Evolutionary conservation across 129 eudicot species (phyloP).

Genomic region (Arctium minus): DNA sequence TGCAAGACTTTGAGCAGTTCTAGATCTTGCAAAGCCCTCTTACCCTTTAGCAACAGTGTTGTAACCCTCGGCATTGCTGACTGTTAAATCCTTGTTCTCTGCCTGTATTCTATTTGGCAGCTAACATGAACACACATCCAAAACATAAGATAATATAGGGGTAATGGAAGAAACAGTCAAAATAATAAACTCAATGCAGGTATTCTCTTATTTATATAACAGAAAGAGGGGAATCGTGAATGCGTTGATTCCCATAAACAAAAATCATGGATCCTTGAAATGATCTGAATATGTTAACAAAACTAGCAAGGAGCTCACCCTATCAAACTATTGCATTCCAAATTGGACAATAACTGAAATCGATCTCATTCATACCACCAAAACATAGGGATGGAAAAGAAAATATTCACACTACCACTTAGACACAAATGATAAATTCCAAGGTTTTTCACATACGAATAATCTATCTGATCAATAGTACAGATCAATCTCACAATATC

Average conservation of each 20-base stretch:
- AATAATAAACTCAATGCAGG: neutral
- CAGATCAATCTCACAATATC: neutral
- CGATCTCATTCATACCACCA: neutral
- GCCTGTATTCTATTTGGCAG: neutral
- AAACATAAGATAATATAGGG: neutral
- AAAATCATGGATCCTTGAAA: neutral
- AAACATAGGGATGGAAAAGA: neutral
- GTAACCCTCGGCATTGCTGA: constrained; percentile 26
- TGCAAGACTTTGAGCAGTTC: constrained; percentile 61
- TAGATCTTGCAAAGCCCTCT: constrained; percentile 38
- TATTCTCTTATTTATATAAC: neutral
- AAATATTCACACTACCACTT: neutral
- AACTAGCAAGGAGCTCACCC: neutral
- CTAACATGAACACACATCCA: neutral
- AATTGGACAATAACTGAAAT: neutral
- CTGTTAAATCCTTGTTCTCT: neutral
- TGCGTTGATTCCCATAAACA: neutral
- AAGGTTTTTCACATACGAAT: neutral
- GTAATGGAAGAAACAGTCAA: neutral
- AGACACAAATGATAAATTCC: neutral
- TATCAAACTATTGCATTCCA: neutral
- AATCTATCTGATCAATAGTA: neutral
- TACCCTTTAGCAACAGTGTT: constrained; percentile 22
- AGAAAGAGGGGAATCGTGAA: neutral
- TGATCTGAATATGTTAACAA: neutral